A percentile compares a stretch with the other conserved stretches of the same genome.
Conservation (phyloP, 176 grass and related monocot genomes). For the Chloris gayana region DNA sequence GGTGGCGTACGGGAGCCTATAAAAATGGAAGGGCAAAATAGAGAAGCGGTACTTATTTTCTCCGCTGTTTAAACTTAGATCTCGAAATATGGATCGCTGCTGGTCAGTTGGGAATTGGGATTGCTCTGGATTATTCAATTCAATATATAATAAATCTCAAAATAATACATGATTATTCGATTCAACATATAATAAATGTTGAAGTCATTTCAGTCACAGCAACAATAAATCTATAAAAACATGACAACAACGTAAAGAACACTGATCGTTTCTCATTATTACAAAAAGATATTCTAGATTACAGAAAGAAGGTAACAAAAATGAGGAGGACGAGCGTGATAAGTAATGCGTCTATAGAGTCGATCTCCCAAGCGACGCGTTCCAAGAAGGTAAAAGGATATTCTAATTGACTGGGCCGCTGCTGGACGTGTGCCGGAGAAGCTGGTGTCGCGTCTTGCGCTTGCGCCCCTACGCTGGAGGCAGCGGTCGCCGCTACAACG, state of each 20-base stretch:
- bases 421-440: background rate
- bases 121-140: too few species aligned
- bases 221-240: background rate
- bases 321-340: background rate
- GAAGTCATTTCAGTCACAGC: background rate
- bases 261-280: background rate
- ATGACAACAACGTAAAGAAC: background rate
- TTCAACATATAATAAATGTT: too few species aligned
- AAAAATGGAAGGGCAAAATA: too few species aligned
- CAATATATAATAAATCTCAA: too few species aligned
- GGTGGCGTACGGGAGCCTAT: too few species aligned
- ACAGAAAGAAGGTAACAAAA: background rate
- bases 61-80: too few species aligned
- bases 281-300: background rate
- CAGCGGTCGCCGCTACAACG: background rate
- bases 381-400: too few species aligned
- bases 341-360: fast-evolving
- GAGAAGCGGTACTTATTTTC: too few species aligned
- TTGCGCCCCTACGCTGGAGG: background rate
- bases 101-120: too few species aligned
- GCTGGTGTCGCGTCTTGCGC: background rate
- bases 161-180: too few species aligned
- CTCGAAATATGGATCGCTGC: too few species aligned
- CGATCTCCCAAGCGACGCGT: too few species aligned
- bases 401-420: background rate